Evolutionary conservation across 1,284 basidiomycete species (phyloP).

Genomic region (Wallemia hederae): DNA sequence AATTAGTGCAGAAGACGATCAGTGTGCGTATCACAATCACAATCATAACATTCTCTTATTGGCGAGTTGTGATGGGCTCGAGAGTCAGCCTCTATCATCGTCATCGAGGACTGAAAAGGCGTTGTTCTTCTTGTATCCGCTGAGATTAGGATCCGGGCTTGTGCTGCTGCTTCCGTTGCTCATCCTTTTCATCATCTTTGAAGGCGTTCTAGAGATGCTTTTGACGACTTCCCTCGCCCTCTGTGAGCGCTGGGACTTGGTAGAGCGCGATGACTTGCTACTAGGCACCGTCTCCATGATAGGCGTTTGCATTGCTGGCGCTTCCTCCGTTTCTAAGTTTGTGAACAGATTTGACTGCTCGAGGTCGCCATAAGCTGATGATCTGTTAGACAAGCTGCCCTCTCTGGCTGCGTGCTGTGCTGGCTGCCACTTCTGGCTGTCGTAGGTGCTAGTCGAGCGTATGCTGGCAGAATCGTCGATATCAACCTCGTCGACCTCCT

Average conservation of each 20-base stretch:
- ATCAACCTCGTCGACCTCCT: neutral
- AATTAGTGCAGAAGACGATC: too few relatives aligned
- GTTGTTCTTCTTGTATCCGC: neutral
- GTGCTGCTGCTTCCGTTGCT: neutral
- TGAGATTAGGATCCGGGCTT: neutral
- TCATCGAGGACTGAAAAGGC: neutral
- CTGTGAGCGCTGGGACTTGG: neutral
- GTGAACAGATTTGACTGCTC: neutral
- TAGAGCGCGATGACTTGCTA: neutral
- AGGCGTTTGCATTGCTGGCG: neutral
- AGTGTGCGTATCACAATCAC: neutral
- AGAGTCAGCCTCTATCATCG: neutral
- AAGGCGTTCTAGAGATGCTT: neutral
- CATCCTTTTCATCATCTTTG: neutral
- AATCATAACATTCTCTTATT: neutral
- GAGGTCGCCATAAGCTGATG: too few relatives aligned
- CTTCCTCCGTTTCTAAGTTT: neutral
- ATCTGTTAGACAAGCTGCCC: too few relatives aligned
- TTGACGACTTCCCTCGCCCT: neutral
- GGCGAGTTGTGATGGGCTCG: neutral
- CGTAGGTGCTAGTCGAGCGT: neutral
- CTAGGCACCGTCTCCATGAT: neutral
- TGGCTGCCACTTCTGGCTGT: neutral
- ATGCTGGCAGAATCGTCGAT: neutral
- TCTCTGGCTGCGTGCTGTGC: too few relatives aligned